Conservation (phyloP, 202 grass and related monocot genomes). For the Eragrostis tef region DNA sequence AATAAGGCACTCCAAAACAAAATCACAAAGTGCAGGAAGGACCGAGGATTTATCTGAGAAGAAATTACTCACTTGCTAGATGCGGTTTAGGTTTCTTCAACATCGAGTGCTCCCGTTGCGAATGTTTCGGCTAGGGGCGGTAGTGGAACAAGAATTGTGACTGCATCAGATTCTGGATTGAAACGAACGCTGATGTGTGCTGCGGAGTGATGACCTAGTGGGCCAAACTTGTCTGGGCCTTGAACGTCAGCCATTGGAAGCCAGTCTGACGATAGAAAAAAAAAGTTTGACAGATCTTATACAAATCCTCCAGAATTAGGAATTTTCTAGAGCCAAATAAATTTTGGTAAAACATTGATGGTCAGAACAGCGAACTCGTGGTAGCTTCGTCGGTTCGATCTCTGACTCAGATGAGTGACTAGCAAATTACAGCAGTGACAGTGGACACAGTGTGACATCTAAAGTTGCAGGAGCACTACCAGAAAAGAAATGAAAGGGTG, state of each 20-base stretch:
- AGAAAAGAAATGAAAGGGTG: conserved; percentile 46
- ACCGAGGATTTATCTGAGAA: not conserved
- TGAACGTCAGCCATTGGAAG: not conserved
- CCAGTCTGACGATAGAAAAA: not conserved
- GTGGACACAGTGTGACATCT: not conserved
- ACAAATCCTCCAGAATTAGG: not conserved
- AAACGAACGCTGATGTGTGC: conserved; percentile 4
- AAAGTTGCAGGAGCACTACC: conserved; percentile 54
- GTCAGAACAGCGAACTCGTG: not conserved
- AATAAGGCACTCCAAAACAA: conserved; percentile 6
- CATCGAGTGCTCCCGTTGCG: conserved; percentile 21
- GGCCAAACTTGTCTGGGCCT: not conserved
- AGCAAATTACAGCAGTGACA: not conserved
- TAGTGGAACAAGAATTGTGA: conserved; percentile 13
- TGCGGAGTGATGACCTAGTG: not conserved
- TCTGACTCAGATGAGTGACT: not conserved
- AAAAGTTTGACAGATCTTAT: not conserved
- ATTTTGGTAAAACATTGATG: not conserved
- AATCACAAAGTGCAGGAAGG: not conserved
- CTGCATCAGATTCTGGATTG: not conserved
- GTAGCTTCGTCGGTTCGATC: not conserved
- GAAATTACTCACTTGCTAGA: not conserved
- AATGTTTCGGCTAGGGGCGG: conserved; percentile 24
- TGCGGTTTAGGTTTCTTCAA: conserved; percentile 12
- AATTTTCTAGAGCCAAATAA: too few species aligned